Percentiles rank a stretch among this genome's conserved stretches.
Evolutionary conservation across 768 basidiomycete species (phyloP).

Genomic region (Tricholoma sp.): DNA sequence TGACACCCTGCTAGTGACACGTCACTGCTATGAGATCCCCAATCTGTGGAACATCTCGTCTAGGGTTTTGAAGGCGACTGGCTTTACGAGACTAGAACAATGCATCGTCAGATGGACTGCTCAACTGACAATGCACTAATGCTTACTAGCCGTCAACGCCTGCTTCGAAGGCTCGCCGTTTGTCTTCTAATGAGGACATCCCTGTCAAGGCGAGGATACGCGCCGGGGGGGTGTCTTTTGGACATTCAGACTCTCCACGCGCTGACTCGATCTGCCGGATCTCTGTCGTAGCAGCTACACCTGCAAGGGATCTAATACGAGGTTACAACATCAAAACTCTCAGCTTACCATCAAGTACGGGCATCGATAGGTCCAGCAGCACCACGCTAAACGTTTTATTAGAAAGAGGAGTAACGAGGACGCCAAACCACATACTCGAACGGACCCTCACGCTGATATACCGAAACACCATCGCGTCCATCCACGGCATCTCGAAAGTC

Average conservation of each 20-base stretch:
- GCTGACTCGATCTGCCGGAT: conserved; percentile 71
- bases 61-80: conserved; percentile 89
- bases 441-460: conserved; percentile 66
- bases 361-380: conserved; percentile 90
- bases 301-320: conserved; percentile 26
- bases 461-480: conserved; percentile 77
- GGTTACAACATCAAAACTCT: background rate
- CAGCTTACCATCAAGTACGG: conserved; percentile 72
- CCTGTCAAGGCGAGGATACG: conserved; percentile 88
- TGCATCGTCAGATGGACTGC: conserved; percentile 2
- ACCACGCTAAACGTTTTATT: conserved; percentile 53
- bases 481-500: conserved; percentile 77
- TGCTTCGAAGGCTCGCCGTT: conserved; percentile 83
- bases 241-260: conserved; percentile 24
- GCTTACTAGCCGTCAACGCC: conserved; percentile 95
- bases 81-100: conserved; percentile 75
- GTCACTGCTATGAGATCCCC: conserved; percentile 35
- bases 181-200: conserved; percentile 91
- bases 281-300: conserved; percentile 76
- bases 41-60: conserved; percentile 79
- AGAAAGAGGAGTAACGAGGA: conserved; percentile 1
- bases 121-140: background rate
- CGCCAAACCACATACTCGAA: conserved; percentile 66
- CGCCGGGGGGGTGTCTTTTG: conserved; percentile 18
- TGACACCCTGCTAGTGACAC: background rate